Conservation (phyloP, 108 stramenopile genomes). For the Bacterosira constricta region DNA sequence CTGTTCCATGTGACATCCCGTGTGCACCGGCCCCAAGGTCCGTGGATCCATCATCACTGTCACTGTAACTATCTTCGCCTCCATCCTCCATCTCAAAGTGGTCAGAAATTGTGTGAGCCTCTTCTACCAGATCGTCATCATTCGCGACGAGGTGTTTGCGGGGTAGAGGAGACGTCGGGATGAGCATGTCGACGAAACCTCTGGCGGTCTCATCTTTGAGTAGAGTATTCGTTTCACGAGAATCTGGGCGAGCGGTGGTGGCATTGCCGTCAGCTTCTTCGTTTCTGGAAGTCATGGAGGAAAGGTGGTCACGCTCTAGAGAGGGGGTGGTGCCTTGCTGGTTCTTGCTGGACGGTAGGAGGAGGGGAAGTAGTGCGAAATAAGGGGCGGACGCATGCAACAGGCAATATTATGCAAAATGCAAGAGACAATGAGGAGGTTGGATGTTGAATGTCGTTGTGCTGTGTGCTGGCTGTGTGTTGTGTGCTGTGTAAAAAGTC, state of each 20-base stretch:
- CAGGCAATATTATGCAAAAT: too few relatives aligned
- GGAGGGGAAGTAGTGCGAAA: too few relatives aligned
- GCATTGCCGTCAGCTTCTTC: not conserved
- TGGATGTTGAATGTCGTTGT: too few relatives aligned
- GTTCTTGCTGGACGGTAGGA: not conserved
- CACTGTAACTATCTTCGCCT: not conserved
- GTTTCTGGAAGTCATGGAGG: not conserved
- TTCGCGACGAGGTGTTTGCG: not conserved
- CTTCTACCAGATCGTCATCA: conserved; percentile 14
- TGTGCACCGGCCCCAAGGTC: conserved; percentile 5
- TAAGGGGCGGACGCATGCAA: too few relatives aligned
- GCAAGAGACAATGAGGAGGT: too few relatives aligned
- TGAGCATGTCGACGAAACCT: conserved; percentile 16
- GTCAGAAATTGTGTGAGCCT: conserved; percentile 5
- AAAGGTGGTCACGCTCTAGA: not conserved
- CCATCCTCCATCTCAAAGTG: conserved; percentile 21
- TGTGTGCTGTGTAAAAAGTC: too few relatives aligned
- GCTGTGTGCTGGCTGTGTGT: too few relatives aligned
- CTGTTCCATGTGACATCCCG: conserved; percentile 39
- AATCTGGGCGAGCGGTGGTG: not conserved
- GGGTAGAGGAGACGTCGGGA: conserved; percentile 24
- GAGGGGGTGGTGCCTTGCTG: not conserved
- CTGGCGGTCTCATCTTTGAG: not conserved
- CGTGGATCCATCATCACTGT: not conserved
- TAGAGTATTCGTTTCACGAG: not conserved